phyloP scores from a whole-genome alignment of 352 stramenopile genomes.

The Phytophthora agathidicida region DNA sequence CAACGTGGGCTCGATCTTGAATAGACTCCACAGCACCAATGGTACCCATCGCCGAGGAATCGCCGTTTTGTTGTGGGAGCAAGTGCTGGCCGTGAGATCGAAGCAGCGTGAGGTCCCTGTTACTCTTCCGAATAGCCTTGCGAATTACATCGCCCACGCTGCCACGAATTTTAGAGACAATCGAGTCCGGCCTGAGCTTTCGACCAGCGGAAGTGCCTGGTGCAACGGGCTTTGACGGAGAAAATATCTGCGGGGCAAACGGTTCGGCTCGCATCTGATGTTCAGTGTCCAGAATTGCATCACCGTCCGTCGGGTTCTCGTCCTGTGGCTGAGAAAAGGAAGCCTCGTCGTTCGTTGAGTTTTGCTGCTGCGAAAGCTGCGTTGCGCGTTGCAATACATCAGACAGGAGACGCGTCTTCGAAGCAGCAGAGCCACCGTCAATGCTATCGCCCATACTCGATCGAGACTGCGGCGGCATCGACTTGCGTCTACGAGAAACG shows the following conservation, averaged over 20 bases:
- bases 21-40: conserved; percentile 42
- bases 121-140: conserved; percentile 55
- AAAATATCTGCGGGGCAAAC: conserved; percentile 65
- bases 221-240: conserved; percentile 44
- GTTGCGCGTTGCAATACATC: conserved; percentile 70
- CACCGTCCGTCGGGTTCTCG: conserved; percentile 25
- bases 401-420: conserved; percentile 45
- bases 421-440: not conserved
- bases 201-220: not conserved
- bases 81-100: conserved; percentile 60
- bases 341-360: conserved; percentile 1
- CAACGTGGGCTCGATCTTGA: conserved; percentile 44
- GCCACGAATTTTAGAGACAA: conserved; percentile 58
- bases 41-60: not conserved
- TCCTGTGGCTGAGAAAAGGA: conserved; percentile 21
- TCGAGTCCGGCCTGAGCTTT: conserved; percentile 28
- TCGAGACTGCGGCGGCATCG: conserved; percentile 20
- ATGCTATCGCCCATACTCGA: conserved; percentile 11
- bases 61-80: conserved; percentile 35
- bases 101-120: conserved; percentile 67
- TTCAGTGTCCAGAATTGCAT: conserved; percentile 66
- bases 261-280: conserved; percentile 61
- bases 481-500: conserved; percentile 27
- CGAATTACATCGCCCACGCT: conserved; percentile 61
- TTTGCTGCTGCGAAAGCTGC: conserved; percentile 56